Evolutionary conservation across 2,329 filamentous ascomycete genomes (phyloP).

Genomic region (Periconia sp.): DNA sequence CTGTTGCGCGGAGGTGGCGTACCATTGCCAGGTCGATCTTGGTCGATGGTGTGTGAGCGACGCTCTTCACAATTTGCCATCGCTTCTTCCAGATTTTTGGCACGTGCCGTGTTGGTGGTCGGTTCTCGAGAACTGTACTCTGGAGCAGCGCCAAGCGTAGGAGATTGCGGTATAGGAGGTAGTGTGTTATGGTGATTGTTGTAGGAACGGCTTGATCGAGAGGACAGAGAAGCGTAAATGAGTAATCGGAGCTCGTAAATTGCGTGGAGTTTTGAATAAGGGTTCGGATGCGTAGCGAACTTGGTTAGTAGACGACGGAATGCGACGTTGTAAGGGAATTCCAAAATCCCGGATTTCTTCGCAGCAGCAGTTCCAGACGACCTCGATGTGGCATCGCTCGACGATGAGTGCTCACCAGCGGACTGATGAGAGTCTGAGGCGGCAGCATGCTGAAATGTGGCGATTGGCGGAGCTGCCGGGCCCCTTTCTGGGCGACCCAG

Average conservation of each 20-base stretch:
- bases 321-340: constrained; percentile 79
- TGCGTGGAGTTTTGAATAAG: constrained; percentile 80
- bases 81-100: constrained; percentile 62
- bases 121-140: constrained; percentile 49
- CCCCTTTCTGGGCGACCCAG: constrained; percentile 46
- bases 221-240: constrained; percentile 72
- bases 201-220: constrained; percentile 52
- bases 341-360: constrained; percentile 50
- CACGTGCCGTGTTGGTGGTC: constrained; percentile 44
- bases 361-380: constrained; percentile 44
- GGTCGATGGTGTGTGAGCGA: constrained; percentile 59
- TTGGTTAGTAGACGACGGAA: constrained; percentile 79
- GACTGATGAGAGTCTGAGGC: constrained; percentile 44
- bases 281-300: constrained; percentile 88
- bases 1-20: constrained; percentile 42
- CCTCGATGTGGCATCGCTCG: constrained; percentile 48
- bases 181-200: constrained; percentile 44
- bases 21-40: constrained; percentile 36
- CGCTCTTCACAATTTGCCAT: constrained; percentile 72
- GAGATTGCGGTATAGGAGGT: constrained; percentile 47
- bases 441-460: constrained; percentile 46
- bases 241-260: constrained; percentile 82
- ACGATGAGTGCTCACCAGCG: constrained; percentile 49
- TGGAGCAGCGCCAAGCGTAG: constrained; percentile 47
- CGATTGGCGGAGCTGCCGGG: constrained; percentile 44